Base-by-base conservation (phyloP, 345 rosid species). In the Anacardium occidentale region DNA sequence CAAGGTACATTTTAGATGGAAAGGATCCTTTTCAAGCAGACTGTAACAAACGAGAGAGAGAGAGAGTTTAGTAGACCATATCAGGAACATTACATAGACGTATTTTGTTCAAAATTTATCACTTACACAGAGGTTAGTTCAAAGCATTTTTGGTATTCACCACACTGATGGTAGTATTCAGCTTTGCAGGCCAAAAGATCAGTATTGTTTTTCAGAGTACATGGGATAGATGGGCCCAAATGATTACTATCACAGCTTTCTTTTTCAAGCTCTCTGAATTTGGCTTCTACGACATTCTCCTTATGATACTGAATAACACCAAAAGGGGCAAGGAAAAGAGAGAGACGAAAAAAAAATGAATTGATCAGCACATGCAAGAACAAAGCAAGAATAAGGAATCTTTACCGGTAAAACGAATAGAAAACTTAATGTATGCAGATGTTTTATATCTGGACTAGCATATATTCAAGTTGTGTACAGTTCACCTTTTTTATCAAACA, bases 111-210 rank as follows among this genome's bases (percentile, higher is more conserved):
- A 34, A 24, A 80, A 68, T 21, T 53, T 72, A 24, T 59, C 59
- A 69, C 99, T 86, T 85, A 95, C 98, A 67, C 62, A 56, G 96
- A 82, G 67, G 99, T 92, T 72, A 95, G 81, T 66, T 89, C 98
- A 67, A 92, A 95, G 77, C 99, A 93, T 80, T 93, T 93, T 74
- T 95, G 87, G 80, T 89, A 90, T 87, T 95, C 94, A 74, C 99
- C 97, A 78, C 90, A 86, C 71, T 95, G 98, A 85, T 91, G 94
- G 78, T 91, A 91, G 86, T 91, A 95, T 80, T 93, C 98, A 75
- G 98, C 99, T 88, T 95, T 91, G 80, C 99, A 89, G 62, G 94
- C 87, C 85, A 92, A 81, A 70, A 92, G 89, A 87, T 92, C 99
- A 70, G 89, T 83, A 76, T 91, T 89, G 69, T 84, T 86, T 81